Base-by-base conservation (phyloP, 441 rosid species). In the Brassica balearica region DNA sequence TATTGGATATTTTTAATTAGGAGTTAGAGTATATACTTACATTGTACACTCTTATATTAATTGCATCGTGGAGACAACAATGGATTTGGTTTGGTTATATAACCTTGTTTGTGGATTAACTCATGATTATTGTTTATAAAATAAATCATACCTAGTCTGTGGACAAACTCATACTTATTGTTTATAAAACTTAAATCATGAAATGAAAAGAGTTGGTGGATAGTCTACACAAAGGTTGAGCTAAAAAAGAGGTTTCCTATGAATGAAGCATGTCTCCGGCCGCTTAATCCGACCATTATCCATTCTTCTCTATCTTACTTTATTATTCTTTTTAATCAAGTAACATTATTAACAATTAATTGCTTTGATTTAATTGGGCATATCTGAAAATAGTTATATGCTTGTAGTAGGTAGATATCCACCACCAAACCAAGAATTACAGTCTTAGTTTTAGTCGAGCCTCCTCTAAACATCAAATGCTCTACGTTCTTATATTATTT, bases 261-360 rank as follows among this genome's bases (percentile, higher is more conserved):
- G 68, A 74, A 70, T 43, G 73, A 70, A 74, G 82, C 76, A 80
- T 80, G 82, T 80, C 71, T 64, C 65, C 64, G 58, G 76, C 82
- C 69, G 82, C 63, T 69, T 56, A 56, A 69, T 80, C 76, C 72
- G 82, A 74, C 82, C 68, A 78, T 68, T 78, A 72, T 68, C 73
- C 23, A 41, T 53, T 17, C 23, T 43, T 51, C 14, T 11, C 10
- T 58, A 9, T 73, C 11, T 15, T 27, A 8, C 0, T 11, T 61
- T 11, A 25, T 11, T 25, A 6, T 56, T 22, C 2, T 32, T 23
- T 51, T 7, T 59, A 43, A 43, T 2, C n/a, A 71, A 64, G 6
- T 64, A 5, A 22, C 8, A 53, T 48, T 6, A 60, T 34, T 62
- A 25, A 56, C 36, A 36, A 70, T 56, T 22, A 64, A 71, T 38